phyloP scores from a whole-genome alignment of 208 protist genomes.

The Zelonia costaricensis region DNA sequence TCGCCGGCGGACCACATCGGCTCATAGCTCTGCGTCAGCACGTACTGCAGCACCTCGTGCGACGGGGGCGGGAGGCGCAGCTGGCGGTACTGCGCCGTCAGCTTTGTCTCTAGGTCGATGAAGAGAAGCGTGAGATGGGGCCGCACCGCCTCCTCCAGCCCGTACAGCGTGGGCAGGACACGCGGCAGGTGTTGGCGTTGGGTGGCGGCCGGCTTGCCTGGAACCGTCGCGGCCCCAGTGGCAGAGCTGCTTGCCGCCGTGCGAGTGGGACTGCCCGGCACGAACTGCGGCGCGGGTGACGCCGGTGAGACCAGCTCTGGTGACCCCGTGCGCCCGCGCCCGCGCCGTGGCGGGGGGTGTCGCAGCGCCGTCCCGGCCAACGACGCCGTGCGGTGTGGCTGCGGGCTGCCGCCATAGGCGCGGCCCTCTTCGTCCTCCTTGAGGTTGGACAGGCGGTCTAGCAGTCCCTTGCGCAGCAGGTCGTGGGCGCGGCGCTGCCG shows the following conservation, averaged over 20 bases:
- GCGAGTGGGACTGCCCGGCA: not conserved
- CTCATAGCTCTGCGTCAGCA: slow-evolving; percentile 34
- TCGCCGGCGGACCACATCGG: slow-evolving; percentile 59
- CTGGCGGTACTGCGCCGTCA: slow-evolving; percentile 33
- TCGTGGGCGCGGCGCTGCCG: slow-evolving; percentile 29
- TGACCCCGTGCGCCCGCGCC: too few relatives aligned
- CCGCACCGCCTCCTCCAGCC: slow-evolving; percentile 23
- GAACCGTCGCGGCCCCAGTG: not conserved
- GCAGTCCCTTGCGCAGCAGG: slow-evolving; percentile 24
- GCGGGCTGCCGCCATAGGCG: not conserved
- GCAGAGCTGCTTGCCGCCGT: not conserved
- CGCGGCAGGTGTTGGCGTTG: slow-evolving; percentile 16
- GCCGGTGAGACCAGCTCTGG: not conserved
- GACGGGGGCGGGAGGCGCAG: slow-evolving; percentile 22
- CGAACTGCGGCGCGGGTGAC: not conserved
- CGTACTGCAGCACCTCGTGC: slow-evolving; percentile 29
- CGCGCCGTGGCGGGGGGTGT: not conserved
- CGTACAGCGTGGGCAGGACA: slow-evolving; percentile 33
- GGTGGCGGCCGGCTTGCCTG: slow-evolving; percentile 1
- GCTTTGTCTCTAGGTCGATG: slow-evolving; percentile 24
- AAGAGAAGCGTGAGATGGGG: slow-evolving; percentile 34
- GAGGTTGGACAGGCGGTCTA: slow-evolving; percentile 5
- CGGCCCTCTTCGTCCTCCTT: not conserved
- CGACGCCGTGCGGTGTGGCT: not conserved
- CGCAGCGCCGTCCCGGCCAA: not conserved